Evolutionary conservation across 805 yeast genomes (phyloP).

Genomic region (Brettanomyces naardenensis): DNA sequence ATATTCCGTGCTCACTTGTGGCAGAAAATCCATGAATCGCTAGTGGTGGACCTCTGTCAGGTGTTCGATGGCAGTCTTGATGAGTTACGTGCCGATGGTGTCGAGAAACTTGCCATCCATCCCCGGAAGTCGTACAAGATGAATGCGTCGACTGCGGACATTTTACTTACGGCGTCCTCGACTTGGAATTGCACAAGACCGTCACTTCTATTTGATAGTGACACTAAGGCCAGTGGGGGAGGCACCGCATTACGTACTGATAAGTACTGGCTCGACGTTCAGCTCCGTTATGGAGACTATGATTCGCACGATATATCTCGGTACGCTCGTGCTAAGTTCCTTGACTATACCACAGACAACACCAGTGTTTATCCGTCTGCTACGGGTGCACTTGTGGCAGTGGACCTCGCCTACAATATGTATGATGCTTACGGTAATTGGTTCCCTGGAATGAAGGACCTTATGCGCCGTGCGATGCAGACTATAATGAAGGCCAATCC

Average conservation of each 20-base stretch:
- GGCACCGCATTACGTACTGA: slow-evolving; percentile 27
- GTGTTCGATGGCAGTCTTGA: slow-evolving; percentile 84
- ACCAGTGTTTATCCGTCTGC: slow-evolving; percentile 85
- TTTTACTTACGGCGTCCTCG: slow-evolving; percentile 63
- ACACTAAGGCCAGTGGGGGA: slow-evolving; percentile 21
- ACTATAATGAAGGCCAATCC: slow-evolving; percentile 95
- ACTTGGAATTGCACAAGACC: slow-evolving; percentile 84
- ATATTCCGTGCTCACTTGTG: slow-evolving; percentile 96
- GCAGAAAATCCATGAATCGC: slow-evolving; percentile 97
- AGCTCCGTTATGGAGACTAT: slow-evolving; percentile 91
- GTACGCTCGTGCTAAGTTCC: slow-evolving; percentile 83
- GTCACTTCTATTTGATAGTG: slow-evolving; percentile 68
- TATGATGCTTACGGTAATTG: slow-evolving; percentile 96
- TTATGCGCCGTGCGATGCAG: slow-evolving; percentile 85
- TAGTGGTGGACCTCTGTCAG: slow-evolving; percentile 89
- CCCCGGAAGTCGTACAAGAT: slow-evolving; percentile 96
- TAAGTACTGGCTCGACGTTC: slow-evolving; percentile 93
- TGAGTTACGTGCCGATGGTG: slow-evolving; percentile 72
- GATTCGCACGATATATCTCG: slow-evolving; percentile 96
- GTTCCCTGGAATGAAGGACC: slow-evolving; percentile 90
- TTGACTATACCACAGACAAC: slow-evolving; percentile 88
- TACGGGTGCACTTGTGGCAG: slow-evolving; percentile 83
- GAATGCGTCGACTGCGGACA: slow-evolving; percentile 94
- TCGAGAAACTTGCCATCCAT: slow-evolving; percentile 87
- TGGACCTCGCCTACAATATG: slow-evolving; percentile 93